Evolutionary conservation across 768 basidiomycete genomes (phyloP).

Genomic region (Daedalea quercina): DNA sequence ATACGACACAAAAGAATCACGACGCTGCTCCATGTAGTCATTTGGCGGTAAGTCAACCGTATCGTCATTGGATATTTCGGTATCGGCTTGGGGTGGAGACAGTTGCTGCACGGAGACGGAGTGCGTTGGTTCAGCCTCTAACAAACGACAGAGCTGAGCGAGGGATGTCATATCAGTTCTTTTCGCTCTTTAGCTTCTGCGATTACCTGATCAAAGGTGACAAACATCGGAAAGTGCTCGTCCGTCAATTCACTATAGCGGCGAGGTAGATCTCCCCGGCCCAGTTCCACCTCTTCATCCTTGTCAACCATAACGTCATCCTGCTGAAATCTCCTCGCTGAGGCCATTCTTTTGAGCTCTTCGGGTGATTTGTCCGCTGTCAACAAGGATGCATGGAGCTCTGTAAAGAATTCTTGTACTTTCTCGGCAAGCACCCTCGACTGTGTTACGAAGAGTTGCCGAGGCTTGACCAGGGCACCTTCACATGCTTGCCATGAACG

Average conservation of each 20-base stretch:
- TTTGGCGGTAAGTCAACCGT: constrained; percentile 2
- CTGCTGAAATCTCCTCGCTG: constrained; percentile 12
- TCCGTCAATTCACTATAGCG: constrained; percentile 51
- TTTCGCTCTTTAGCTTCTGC: no score
- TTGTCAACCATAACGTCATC: constrained; percentile 26
- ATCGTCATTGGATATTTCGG: not conserved
- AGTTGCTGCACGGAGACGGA: not conserved
- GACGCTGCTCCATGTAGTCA: constrained; percentile 20
- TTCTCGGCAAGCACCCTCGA: constrained; percentile 58
- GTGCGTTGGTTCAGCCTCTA: constrained; percentile 38
- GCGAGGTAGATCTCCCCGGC: constrained; percentile 39
- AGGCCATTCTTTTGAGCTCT: constrained; percentile 26
- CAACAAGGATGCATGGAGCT: constrained; percentile 40
- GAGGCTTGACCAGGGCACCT: constrained; percentile 36
- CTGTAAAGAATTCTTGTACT: constrained; percentile 58
- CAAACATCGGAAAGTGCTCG: constrained; percentile 61
- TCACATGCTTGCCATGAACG: constrained; percentile 38
- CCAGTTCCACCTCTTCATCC: constrained; percentile 37
- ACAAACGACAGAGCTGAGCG: constrained; percentile 38
- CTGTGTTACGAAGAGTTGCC: constrained; percentile 70
- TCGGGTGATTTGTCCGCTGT: constrained; percentile 28
- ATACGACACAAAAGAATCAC: constrained; percentile 31
- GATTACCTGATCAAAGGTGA: constrained; percentile 59
- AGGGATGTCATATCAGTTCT: no score
- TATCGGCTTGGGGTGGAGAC: no score